Base-by-base conservation (phyloP, 169 alveolate genomes). In the Plasmodium blacklocki region DNA sequence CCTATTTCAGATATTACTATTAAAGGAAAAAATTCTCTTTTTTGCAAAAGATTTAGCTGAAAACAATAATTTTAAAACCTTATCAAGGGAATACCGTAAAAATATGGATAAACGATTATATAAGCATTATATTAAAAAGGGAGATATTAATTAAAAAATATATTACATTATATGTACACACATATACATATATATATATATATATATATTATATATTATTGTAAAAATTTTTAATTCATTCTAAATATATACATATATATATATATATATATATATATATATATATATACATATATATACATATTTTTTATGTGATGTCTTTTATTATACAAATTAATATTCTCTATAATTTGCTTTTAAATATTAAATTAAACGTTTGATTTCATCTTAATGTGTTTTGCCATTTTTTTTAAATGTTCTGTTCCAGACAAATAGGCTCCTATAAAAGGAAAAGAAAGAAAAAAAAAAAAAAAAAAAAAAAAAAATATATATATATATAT, bases 361-460 rank as follows among this genome's bases (percentile, higher is more conserved):
- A 39, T 39, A 39, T 39, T 5, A 39, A 39, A 39, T 39, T 39
- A 39, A 39, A 39, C 19, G 15, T 19, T 52, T 67, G 62, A 47
- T 7, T 67, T 52, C 60, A 23, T 73, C 32, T 78, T 78, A 26
- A 78, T 66, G 4, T 59, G 19, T 45, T 78, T 78, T 49, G 89
- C 89, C 47, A 78, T 78, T 29, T 66, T 73, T 45, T 78, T 78
- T 23, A 78, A 58, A 52, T 78, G 18, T 43, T 78, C 89, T 23
- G 72, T 78, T 50, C 89, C 89, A 14, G 89, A 78, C 39, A 66
- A 59, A 54, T 78, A 21, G 3, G 89, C 89, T 29, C 89, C 89
- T 78, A 64, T n/a, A 14, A 66, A 66, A 66, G 54, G 32, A 11
- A 12, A 52, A 60, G 21, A 39, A 2, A 26, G 7, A 32, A 15